Percentiles rank a stretch among this genome's conserved stretches.
These are phyloP conservation scores for Boletellus deceptivus DNA, from an alignment of 1,284 basidiomycete genomes.

Conservation along the genomic window DNA sequence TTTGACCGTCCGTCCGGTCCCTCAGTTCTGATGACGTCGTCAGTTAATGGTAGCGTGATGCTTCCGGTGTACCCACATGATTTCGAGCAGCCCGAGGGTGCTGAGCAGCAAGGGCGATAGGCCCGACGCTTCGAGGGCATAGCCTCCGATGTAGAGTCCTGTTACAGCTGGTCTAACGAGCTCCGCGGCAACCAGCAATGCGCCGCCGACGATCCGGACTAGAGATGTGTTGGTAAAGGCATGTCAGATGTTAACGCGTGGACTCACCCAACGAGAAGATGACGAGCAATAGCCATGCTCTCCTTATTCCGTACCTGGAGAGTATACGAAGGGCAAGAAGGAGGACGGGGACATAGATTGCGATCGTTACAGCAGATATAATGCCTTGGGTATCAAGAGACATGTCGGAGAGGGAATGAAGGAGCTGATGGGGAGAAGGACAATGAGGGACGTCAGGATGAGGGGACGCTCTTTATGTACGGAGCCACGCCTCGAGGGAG, in stretches of 20 bases:
- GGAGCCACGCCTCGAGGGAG: slow-evolving; percentile 3
- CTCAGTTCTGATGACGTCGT: slow-evolving; percentile 23
- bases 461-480: slow-evolving; percentile 21
- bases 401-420: slow-evolving; percentile 14
- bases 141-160: slow-evolving; percentile 48
- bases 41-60: neutral
- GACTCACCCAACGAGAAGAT: slow-evolving; percentile 49
- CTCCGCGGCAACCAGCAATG: slow-evolving; percentile 54
- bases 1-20: slow-evolving; percentile 15
- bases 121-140: slow-evolving; percentile 55
- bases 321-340: slow-evolving; percentile 43
- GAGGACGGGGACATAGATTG: slow-evolving; percentile 53
- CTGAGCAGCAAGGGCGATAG: slow-evolving; percentile 53
- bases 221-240: slow-evolving; percentile 8
- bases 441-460: neutral
- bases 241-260: neutral
- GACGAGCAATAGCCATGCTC: slow-evolving; percentile 61
- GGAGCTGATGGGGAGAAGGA: slow-evolving; percentile 1
- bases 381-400: slow-evolving; percentile 48
- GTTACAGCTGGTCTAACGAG: slow-evolving; percentile 35
- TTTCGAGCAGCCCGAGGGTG: slow-evolving; percentile 57
- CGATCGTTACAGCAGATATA: slow-evolving; percentile 54
- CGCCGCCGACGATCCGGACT: slow-evolving; percentile 60
- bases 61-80: slow-evolving; percentile 46
- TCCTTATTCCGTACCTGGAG: slow-evolving; percentile 51